Conservation (phyloP, 2,329 filamentous ascomycete genomes). For the Phaeosphaeria sp. region DNA sequence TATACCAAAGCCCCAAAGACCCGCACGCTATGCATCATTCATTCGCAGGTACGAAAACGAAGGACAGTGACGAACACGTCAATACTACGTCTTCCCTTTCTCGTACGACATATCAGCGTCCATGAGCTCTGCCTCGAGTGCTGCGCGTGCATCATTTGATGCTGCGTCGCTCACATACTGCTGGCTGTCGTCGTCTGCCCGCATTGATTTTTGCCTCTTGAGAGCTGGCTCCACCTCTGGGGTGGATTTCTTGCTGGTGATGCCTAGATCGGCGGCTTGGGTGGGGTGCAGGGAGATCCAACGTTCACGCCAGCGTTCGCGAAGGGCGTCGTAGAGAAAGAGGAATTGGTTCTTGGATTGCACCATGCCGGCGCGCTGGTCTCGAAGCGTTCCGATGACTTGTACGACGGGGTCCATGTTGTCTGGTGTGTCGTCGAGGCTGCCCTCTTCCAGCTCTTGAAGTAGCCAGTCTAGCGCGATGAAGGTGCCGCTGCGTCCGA, state of each 20-base stretch:
- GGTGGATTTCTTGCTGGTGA: conserved; percentile 9
- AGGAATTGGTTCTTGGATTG: conserved; percentile 83
- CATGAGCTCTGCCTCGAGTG: conserved; percentile 43
- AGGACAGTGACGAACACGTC: neutral
- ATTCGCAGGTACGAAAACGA: neutral
- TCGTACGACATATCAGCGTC: conserved; percentile 36
- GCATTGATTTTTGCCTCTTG: conserved; percentile 38
- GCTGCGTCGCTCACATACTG: conserved; percentile 6
- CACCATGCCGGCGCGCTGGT: conserved; percentile 95
- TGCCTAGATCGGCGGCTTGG: conserved; percentile 34
- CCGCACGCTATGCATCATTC: neutral
- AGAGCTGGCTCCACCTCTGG: conserved; percentile 28
- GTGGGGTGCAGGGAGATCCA: conserved; percentile 40
- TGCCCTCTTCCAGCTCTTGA: conserved; percentile 77
- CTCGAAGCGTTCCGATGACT: conserved; percentile 78
- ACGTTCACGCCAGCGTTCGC: conserved; percentile 72
- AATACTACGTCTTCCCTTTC: conserved; percentile 31
- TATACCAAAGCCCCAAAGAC: neutral
- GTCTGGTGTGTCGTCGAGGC: conserved; percentile 60
- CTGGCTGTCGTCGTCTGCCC: conserved; percentile 7
- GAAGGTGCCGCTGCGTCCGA: conserved; percentile 93
- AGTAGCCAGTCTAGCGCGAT: conserved; percentile 94
- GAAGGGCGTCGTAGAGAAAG: conserved; percentile 88
- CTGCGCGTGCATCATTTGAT: conserved; percentile 28
- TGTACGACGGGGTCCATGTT: conserved; percentile 74